A percentile compares a stretch with the other conserved stretches of the same genome.
phyloP scores from a whole-genome alignment of 495 filamentous ascomycete genomes.

The Aspergillus ostianus region DNA sequence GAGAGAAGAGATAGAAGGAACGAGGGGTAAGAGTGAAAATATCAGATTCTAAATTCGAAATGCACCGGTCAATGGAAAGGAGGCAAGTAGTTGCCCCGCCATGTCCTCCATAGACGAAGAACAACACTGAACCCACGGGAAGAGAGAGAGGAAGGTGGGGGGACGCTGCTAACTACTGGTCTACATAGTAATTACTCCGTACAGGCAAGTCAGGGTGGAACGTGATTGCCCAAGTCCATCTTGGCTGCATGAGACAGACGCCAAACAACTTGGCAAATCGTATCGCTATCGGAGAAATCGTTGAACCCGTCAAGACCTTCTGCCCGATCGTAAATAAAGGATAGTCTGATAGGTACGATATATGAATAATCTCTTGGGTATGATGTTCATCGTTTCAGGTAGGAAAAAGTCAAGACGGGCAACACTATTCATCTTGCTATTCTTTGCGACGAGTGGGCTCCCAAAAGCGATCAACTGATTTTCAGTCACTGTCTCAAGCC shows the following conservation, averaged over 20 bases:
- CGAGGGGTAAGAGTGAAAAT: neutral
- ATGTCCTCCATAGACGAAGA: neutral
- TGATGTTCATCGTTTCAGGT: too few relatives aligned
- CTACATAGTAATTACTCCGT: neutral
- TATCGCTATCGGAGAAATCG: too few relatives aligned
- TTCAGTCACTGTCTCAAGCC: neutral
- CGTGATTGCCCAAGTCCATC: neutral
- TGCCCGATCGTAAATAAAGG: neutral
- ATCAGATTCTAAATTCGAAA: slow-evolving; percentile 7
- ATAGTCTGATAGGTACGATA: too few relatives aligned
- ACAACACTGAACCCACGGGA: too few relatives aligned
- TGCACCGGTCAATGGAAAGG: neutral
- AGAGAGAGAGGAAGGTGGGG: neutral
- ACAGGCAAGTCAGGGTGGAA: neutral
- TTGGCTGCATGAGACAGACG: neutral
- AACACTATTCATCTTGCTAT: too few relatives aligned
- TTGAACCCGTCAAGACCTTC: neutral
- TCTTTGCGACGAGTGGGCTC: neutral
- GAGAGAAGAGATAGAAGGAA: slow-evolving; percentile 1
- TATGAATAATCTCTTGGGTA: too few relatives aligned
- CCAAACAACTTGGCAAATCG: neutral
- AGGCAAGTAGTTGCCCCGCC: neutral
- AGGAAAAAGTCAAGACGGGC: neutral
- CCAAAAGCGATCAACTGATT: neutral
- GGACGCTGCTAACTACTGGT: neutral